phyloP scores from a whole-genome alignment of 2,329 filamentous ascomycete genomes.

The Fusarium mexicanum region DNA sequence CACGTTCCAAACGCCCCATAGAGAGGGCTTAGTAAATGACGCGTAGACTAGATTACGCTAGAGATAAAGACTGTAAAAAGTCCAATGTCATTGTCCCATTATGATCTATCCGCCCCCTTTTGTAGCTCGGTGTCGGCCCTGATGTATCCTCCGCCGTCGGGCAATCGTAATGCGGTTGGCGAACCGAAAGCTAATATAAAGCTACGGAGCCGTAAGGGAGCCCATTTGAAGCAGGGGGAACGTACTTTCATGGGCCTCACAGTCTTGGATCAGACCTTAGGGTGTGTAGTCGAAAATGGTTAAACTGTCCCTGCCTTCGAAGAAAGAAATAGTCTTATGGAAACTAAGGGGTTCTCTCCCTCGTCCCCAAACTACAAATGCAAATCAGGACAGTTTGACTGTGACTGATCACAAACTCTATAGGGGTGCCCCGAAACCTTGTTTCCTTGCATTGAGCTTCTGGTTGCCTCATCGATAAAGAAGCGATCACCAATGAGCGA shows the following conservation, averaged over 20 bases:
- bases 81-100: background rate
- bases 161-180: background rate
- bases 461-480: background rate
- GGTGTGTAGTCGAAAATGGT: background rate
- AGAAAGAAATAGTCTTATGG: background rate
- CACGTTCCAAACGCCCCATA: background rate
- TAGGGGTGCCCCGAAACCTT: background rate
- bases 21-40: background rate
- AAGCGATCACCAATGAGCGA: background rate
- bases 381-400: background rate
- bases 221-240: no score
- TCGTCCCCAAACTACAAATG: background rate
- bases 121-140: background rate
- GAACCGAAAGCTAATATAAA: background rate
- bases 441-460: background rate
- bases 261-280: background rate
- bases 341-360: background rate
- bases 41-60: background rate
- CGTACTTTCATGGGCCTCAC: background rate
- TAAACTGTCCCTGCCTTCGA: background rate
- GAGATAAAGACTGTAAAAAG: background rate
- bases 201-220: background rate
- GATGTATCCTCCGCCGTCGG: background rate
- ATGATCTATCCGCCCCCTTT: background rate
- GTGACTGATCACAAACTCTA: background rate